These are phyloP conservation scores for Sphagnum fallax DNA, from an alignment of 228 moss, liverwort and hornwort species.

Conservation along the genomic window DNA sequence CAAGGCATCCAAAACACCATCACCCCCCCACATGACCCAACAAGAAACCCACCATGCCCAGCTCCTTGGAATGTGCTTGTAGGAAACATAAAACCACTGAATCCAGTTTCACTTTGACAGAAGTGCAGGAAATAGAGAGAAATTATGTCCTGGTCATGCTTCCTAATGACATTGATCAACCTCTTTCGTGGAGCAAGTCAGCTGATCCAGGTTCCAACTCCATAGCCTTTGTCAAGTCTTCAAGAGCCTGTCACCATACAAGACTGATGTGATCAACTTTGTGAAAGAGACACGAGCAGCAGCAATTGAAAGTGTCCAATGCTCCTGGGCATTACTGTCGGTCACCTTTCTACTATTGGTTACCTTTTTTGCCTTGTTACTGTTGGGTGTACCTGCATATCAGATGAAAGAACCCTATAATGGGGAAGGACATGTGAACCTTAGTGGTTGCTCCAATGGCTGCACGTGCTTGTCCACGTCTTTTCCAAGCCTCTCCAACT, in stretches of 20 bases:
- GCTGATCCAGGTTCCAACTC: constrained; percentile 54
- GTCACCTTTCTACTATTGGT: not conserved
- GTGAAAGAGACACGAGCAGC: no score
- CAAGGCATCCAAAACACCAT: no score
- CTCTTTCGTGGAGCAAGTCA: constrained; percentile 77
- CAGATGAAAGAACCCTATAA: no score
- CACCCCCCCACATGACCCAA: not conserved
- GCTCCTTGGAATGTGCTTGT: constrained; percentile 3
- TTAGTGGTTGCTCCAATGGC: constrained; percentile 50
- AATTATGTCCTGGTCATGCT: no score
- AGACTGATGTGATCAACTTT: not conserved
- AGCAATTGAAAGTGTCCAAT: no score
- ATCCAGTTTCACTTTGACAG: no score
- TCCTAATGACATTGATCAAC: constrained; percentile 10
- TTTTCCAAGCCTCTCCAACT: constrained; percentile 72
- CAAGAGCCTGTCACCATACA: constrained; percentile 49
- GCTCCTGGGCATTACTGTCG: no score
- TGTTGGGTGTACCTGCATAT: no score
- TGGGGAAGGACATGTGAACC: constrained; percentile 14
- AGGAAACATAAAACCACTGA: not conserved
- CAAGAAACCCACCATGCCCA: constrained; percentile 1
- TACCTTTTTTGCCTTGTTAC: no score
- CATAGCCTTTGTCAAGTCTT: constrained; percentile 66
- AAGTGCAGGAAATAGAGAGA: no score
- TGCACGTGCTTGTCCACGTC: constrained; percentile 80